These are phyloP conservation scores for Fonsecaea multimorphosa DNA, from an alignment of 2,329 filamentous ascomycete species.

Conservation along the genomic window DNA sequence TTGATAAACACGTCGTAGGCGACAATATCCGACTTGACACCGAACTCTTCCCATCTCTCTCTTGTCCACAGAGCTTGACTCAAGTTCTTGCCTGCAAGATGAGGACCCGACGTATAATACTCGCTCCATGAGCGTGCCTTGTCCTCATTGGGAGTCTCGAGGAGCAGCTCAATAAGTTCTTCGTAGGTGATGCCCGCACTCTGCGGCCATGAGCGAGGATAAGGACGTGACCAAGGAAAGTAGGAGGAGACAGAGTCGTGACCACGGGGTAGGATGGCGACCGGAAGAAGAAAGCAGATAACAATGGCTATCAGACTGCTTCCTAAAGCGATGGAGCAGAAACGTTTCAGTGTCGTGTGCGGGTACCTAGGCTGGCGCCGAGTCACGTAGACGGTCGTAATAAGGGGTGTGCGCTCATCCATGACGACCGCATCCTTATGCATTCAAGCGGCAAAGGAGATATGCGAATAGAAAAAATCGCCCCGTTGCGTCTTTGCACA, in stretches of 20 bases:
- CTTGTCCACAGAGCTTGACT: slow-evolving; percentile 79
- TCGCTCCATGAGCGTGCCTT: slow-evolving; percentile 73
- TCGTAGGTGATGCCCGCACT: slow-evolving; percentile 57
- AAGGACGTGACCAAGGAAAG: slow-evolving; percentile 48
- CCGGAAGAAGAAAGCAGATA: slow-evolving; percentile 51
- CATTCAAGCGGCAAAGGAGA: not conserved
- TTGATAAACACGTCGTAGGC: slow-evolving; percentile 80
- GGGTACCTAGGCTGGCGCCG: slow-evolving; percentile 47
- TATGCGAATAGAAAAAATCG: not conserved
- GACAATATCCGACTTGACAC: slow-evolving; percentile 64
- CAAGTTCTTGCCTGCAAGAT: slow-evolving; percentile 77
- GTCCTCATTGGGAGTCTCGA: slow-evolving; percentile 59
- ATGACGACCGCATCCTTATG: slow-evolving; percentile 23
- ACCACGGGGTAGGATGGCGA: slow-evolving; percentile 44
- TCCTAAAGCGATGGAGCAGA: slow-evolving; percentile 50
- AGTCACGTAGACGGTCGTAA: slow-evolving; percentile 48
- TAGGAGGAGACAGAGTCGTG: slow-evolving; percentile 49
- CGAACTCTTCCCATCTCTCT: slow-evolving; percentile 74
- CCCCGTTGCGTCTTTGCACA: not conserved
- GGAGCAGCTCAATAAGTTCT: slow-evolving; percentile 62
- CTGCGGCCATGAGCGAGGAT: slow-evolving; percentile 51
- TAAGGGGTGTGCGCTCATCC: slow-evolving; percentile 48
- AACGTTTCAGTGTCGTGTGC: slow-evolving; percentile 50
- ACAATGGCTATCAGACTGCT: slow-evolving; percentile 48
- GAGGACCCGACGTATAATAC: slow-evolving; percentile 78